Conservation (phyloP, 2,329 filamentous ascomycete species). For the Neurospora crassa region DNA sequence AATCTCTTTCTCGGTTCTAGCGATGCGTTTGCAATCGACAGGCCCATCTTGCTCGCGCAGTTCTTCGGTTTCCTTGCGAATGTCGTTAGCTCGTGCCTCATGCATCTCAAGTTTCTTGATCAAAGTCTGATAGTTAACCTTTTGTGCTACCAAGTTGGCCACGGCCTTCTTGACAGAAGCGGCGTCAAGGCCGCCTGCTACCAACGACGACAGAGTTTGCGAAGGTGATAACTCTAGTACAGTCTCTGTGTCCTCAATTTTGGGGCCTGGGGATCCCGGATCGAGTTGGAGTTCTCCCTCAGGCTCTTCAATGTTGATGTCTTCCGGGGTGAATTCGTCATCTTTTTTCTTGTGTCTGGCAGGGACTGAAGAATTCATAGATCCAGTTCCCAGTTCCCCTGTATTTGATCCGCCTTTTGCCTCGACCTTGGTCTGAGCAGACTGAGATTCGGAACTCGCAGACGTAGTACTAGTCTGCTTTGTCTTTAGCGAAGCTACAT, state of each 20-base stretch:
- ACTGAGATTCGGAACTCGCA: neutral
- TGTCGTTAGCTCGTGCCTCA: conserved; percentile 20
- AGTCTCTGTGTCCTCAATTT: conserved; percentile 8
- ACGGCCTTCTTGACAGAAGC: conserved; percentile 11
- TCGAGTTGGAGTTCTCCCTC: conserved; percentile 27
- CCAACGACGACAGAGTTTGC: neutral
- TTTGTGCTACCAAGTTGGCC: conserved; percentile 21
- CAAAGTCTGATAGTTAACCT: conserved; percentile 25
- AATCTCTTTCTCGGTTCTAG: conserved; percentile 22
- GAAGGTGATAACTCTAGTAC: conserved; percentile 6
- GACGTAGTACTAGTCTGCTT: conserved; percentile 6
- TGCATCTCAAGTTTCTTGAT: conserved; percentile 24
- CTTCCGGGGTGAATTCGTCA: conserved; percentile 31
- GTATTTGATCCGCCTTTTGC: neutral
- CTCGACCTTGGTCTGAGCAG: neutral
- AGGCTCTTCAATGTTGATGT: conserved; percentile 40
- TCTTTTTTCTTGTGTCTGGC: conserved; percentile 16
- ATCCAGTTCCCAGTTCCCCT: neutral
- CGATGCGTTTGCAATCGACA: conserved; percentile 11
- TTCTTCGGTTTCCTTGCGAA: conserved; percentile 23
- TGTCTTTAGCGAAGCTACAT: conserved; percentile 31
- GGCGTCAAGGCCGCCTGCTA: neutral
- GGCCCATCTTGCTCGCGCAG: conserved; percentile 17
- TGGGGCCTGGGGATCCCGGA: conserved; percentile 14
- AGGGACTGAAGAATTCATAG: neutral